Base-by-base conservation (phyloP, 73 alveolate genomes). In the Stentor roeselii region DNA sequence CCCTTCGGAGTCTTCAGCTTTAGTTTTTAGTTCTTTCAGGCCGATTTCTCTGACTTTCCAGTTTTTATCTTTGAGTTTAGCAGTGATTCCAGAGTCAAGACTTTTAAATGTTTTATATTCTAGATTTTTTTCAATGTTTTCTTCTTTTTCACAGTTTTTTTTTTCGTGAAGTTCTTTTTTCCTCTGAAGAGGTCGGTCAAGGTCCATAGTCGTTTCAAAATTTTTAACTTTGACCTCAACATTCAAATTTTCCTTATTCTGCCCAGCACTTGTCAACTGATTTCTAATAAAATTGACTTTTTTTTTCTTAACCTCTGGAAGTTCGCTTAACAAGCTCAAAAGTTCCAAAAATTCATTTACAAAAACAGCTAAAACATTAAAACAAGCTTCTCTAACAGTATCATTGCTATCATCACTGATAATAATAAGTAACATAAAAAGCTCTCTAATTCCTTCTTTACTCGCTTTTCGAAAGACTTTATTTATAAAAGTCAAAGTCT, bases 221-320 rank as follows among this genome's bases (percentile, higher is more conserved):
- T 2, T 41, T 2, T 37, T 37, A 0, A 27, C 34, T 1, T 40
- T 34, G 1, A 1, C 0, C 2, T 76, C 39, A 14, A 85, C n/a
- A n/a, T 83, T 82, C 21, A 0, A 32, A 0, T 82, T 76, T 30
- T 76, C 74, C 14, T 0, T 76, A 74, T 91, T 92, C 3, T 88
- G 89, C 78, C 40, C 32, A 3, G 35, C 11, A 27, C 32, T 38
- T 42, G 3, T 84, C 60, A 3, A 61, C 82, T 4, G 36, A 36
- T 27, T 37, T 32, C 59, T 39, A 67, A 50, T 50, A 1, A 27
- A 36, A 1, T 37, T 36, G 30, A 76, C 0, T 2, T 76, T 76
- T 39, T 76, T 76, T 2, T n/a, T 0, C 39, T 76, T 76, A 0
- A 14, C 34, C 0, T 0, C 60, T 2, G 84, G 67, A 37, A 76